Evolutionary conservation across 2,329 filamentous ascomycete species (phyloP), one percentile per base, ranked within the genome.

Genomic region (Clarireedia hainanense): DNA sequence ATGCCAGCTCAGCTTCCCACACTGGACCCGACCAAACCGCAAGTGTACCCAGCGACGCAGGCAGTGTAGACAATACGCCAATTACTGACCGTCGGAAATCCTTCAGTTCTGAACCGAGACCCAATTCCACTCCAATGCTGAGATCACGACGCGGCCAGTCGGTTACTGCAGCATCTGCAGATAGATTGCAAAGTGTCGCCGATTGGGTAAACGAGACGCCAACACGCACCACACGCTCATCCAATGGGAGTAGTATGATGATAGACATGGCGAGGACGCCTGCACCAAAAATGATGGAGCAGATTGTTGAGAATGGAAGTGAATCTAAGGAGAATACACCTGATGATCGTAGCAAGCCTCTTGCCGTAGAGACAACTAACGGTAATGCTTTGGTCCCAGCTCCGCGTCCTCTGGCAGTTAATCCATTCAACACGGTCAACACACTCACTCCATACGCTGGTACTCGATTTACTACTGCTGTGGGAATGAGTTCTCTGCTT

Each of bases 61-160:
- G 23, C 37, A 47, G 36, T 27, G 37, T 30, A 12, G 30, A 47
- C 47, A 45, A 15, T 36, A 40, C 14, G 20, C 12, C 23, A 53
- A 45, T 42, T 47, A 15, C 27, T 46, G 6, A 23, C 24, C 27
- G 20, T 4, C 37, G 36, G 5, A 6, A 5, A 14, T 26, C 26
- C 17, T 12, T 55, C 24, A 42, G 47, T 37, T 62, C 62, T 26
- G 47, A 53, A 24, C 37, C 58, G 15, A 58, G 55, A 24, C 46
- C 52, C 2, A 50, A 47, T 6, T 49, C 55, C 9, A 63, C 62
- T 36, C 62, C 59, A 17, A 47, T 50, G 23, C 57, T 65, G 42
- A 61, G 62, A 48, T 61, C 61, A 34, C 53, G 57, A 30, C 59
- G 57, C 49, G 61, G 63, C 5, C 58, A 63, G 26, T 50, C 58